phyloP scores from a whole-genome alignment of 192 early-diverging fungal species.

The Entomortierella beljakovae region DNA sequence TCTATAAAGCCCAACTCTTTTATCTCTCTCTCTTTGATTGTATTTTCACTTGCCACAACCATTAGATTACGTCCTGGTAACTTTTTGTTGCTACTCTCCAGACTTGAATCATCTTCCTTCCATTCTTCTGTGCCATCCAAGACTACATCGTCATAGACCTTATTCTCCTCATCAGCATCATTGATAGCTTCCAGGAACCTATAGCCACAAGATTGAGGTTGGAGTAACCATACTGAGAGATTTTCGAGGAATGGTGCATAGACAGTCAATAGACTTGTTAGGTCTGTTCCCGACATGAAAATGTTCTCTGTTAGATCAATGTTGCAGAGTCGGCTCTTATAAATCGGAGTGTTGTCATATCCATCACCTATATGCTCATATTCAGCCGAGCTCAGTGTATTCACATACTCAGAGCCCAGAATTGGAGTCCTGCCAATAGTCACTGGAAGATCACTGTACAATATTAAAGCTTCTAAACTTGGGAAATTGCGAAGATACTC shows the following conservation, averaged over 20 bases:
- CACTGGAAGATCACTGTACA: background rate
- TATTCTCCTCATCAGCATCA: background rate
- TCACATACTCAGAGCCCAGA: no score
- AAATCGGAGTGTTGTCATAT: background rate
- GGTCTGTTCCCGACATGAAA: background rate
- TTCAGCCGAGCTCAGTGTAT: no score
- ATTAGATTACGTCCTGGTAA: no score
- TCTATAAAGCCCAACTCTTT: no score
- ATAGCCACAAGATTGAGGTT: background rate
- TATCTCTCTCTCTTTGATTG: no score
- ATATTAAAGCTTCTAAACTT: background rate
- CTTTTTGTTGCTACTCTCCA: no score
- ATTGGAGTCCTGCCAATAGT: no score
- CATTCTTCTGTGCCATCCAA: no score
- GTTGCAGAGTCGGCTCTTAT: background rate
- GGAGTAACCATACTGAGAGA: background rate
- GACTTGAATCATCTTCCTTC: no score
- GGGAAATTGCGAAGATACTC: slow-evolving; percentile 21
- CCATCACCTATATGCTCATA: no score
- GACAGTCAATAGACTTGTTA: background rate
- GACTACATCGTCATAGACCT: no score
- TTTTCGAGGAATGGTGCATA: background rate
- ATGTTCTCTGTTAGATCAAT: background rate
- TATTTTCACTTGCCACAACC: no score
- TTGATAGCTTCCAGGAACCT: background rate